Conservation (phyloP, 768 basidiomycete species). For the Trametes villosa region DNA sequence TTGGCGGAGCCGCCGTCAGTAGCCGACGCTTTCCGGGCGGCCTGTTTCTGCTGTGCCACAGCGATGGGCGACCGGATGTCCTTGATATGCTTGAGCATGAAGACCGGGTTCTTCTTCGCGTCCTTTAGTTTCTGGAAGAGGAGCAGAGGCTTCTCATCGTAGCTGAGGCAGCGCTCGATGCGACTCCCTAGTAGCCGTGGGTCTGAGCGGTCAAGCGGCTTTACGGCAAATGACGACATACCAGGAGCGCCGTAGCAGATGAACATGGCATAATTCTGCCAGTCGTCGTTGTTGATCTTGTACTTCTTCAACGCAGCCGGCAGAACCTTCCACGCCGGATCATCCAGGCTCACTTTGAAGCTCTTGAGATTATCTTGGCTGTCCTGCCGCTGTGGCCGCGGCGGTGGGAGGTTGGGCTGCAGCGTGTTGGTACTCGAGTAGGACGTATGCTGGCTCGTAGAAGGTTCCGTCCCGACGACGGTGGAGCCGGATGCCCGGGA, state of each 20-base stretch:
- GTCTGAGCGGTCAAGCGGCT: not conserved
- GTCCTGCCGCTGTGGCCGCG: slow-evolving; percentile 61
- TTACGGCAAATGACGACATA: slow-evolving; percentile 40
- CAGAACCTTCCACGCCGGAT: slow-evolving; percentile 98
- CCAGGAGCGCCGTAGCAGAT: slow-evolving; percentile 96
- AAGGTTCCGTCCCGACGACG: slow-evolving; percentile 8
- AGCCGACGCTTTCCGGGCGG: slow-evolving; percentile 70
- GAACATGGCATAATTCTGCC: slow-evolving; percentile 99
- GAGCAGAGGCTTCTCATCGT: slow-evolving; percentile 96
- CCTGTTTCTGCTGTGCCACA: slow-evolving; percentile 96
- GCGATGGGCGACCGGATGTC: slow-evolving; percentile 98
- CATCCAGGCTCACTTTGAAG: slow-evolving; percentile 97
- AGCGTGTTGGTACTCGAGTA: slow-evolving; percentile 13
- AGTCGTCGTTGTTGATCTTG: slow-evolving; percentile 97
- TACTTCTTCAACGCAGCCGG: slow-evolving; percentile 99
- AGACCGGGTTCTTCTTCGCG: slow-evolving; percentile 96
- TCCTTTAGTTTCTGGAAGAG: slow-evolving; percentile 98
- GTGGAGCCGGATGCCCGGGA: slow-evolving; percentile 7
- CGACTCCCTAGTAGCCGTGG: slow-evolving; percentile 55
- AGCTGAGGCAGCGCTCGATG: slow-evolving; percentile 92
- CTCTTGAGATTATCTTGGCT: slow-evolving; percentile 81
- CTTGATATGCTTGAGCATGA: slow-evolving; percentile 97
- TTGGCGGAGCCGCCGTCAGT: slow-evolving; percentile 42
- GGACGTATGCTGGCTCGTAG: slow-evolving; percentile 15
- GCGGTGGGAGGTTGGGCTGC: slow-evolving; percentile 39